Conservation (phyloP, 164 flowering plant species). For the Nelumbo lutea region DNA sequence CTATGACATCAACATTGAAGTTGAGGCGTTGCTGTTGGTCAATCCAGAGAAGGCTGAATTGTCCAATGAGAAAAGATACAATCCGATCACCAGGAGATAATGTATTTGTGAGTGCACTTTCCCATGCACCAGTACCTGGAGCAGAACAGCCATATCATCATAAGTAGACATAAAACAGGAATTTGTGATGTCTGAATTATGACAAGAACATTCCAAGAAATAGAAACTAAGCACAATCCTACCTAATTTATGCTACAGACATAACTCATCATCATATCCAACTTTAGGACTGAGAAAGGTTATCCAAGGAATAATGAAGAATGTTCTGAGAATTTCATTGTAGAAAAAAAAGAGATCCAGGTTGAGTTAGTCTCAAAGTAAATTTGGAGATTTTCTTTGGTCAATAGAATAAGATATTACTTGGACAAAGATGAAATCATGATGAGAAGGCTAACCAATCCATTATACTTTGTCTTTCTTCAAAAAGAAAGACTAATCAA, state of each 20-base stretch:
- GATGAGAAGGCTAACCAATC: too few relatives aligned
- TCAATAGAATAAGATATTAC: neutral
- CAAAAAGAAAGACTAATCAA: too few relatives aligned
- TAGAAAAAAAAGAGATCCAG: too few relatives aligned
- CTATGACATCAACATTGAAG: slow-evolving; percentile 89
- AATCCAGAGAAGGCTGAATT: slow-evolving; percentile 96
- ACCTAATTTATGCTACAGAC: neutral
- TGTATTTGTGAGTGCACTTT: slow-evolving; percentile 95
- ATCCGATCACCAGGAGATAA: slow-evolving; percentile 86
- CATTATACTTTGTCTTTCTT: too few relatives aligned
- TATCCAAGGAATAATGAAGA: neutral
- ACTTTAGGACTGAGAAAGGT: neutral
- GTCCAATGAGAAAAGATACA: slow-evolving; percentile 86
- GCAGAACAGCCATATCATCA: neutral
- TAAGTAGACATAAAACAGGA: neutral
- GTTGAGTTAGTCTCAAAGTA: too few relatives aligned
- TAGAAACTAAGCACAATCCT: neutral
- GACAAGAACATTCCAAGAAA: slow-evolving; percentile 2
- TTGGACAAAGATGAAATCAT: too few relatives aligned
- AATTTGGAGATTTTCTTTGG: neutral
- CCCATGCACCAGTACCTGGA: slow-evolving; percentile 98
- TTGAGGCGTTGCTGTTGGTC: slow-evolving; percentile 92
- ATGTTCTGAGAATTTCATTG: neutral
- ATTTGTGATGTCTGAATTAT: neutral
- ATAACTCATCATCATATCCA: neutral